Evolutionary conservation across 2,329 filamentous ascomycete species (phyloP), one percentile per base, ranked within the genome.

Genomic region (Alternaria dauci): DNA sequence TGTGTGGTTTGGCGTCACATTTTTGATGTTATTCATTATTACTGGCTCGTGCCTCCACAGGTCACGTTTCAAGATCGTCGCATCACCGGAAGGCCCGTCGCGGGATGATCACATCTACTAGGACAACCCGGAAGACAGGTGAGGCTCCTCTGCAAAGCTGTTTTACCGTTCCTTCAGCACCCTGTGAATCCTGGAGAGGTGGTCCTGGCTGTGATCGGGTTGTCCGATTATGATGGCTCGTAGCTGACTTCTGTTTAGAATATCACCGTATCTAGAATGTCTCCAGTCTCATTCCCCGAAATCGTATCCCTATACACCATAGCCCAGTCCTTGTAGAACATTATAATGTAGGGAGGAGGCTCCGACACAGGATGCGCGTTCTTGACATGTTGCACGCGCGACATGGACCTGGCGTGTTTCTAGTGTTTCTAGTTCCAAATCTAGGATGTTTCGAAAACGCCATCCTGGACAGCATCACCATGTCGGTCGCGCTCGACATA

Each of bases 391-490:
- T 41, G 36, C 39, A 43, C 39, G 44, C 30, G 41, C 39, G 46
- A 48, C 38, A 46, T 44, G 44, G 39, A 55, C n/a, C 32, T 34
- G 42, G 51, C 28, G 44, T 62, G 62, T 62, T 50, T 50, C 46
- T 26, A 50, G 46, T 61, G 62, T 62, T 59, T 59, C 32, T 52
- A 23, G 51, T 61, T 59, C 68, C 67, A 71, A 20, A 63, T 66
- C 59, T 67, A 71, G 65, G 58, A 62, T 59, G 71, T 74, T 74
- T 74, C 71, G 63, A 41, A 58, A 58, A 53, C 28, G 28, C 58
- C 43, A 43, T 26, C 43, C 60, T 41, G 38, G 28, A 52, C 54
- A 50, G 47, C 20, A 28, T 28, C 34, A 28, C 42, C 47, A 57
- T 32, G 47, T 55, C n/a, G 32, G 25, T 20, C 18, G 20, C 46